Conservation (phyloP, 768 basidiomycete genomes). For the Gloeostereum incarnatum region DNA sequence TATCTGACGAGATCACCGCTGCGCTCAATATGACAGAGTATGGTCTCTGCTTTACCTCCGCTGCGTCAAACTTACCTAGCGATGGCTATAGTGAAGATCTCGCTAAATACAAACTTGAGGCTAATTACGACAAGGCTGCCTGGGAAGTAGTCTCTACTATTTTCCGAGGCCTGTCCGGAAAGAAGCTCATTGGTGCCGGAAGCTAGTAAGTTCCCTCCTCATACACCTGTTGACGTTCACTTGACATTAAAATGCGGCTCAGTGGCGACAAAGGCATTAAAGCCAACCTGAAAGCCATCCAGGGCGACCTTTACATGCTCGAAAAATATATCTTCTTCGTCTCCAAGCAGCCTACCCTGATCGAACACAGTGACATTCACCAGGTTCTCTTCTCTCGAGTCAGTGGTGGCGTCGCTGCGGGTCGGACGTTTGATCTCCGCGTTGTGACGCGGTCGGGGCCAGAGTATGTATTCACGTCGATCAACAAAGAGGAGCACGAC, state of each 20-base stretch:
- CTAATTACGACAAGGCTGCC: conserved; percentile 91
- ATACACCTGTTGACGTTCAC: neutral
- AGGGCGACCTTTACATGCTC: conserved; percentile 96
- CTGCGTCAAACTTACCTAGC: conserved; percentile 3
- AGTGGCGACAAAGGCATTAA: conserved; percentile 88
- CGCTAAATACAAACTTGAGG: conserved; percentile 71
- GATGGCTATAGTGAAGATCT: conserved; percentile 53
- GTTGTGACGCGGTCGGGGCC: conserved; percentile 79
- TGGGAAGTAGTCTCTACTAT: conserved; percentile 93
- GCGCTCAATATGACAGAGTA: conserved; percentile 91
- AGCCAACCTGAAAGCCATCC: conserved; percentile 92
- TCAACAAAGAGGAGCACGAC: conserved; percentile 94
- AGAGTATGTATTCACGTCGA: conserved; percentile 84
- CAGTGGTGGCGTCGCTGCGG: conserved; percentile 73
- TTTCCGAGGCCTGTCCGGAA: conserved; percentile 83
- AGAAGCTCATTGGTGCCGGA: conserved; percentile 86
- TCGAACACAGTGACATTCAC: conserved; percentile 85
- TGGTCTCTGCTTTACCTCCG: conserved; percentile 16
- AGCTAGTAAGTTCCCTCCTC: conserved; percentile 42
- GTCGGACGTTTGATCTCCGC: conserved; percentile 90
- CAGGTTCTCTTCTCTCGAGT: conserved; percentile 91
- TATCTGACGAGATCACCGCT: conserved; percentile 94
- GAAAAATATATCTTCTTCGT: conserved; percentile 98
- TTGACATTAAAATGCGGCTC: neutral
- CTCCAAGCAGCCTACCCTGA: conserved; percentile 86